Percentiles rank a stretch among this genome's conserved stretches.
Conservation (phyloP, 176 grass and related monocot species). For the Ananas comosus region DNA sequence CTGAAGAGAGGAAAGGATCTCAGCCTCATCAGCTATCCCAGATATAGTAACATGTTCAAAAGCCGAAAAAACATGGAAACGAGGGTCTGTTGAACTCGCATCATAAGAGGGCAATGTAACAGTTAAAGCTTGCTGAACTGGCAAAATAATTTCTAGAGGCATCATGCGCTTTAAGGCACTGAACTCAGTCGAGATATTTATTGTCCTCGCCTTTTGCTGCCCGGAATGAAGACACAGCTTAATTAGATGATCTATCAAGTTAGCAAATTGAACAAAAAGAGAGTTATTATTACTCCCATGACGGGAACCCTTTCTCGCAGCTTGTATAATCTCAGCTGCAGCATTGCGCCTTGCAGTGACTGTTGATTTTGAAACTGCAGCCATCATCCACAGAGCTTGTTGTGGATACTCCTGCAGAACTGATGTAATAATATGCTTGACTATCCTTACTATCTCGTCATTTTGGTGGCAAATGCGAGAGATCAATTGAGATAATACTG, state of each 20-base stretch:
- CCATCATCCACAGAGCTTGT: slow-evolving; percentile 99
- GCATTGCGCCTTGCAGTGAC: slow-evolving; percentile 70
- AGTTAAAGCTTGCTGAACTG: slow-evolving; percentile 88
- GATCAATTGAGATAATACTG: slow-evolving; percentile 93
- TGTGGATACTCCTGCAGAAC: slow-evolving; percentile 86
- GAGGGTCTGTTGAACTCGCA: slow-evolving; percentile 43
- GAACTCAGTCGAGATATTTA: slow-evolving; percentile 91
- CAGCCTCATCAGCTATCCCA: slow-evolving; percentile 85
- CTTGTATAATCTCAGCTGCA: slow-evolving; percentile 73
- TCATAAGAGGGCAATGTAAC: slow-evolving; percentile 83
- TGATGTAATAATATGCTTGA: slow-evolving; percentile 60
- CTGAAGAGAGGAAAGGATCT: slow-evolving; percentile 93
- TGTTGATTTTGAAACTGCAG: slow-evolving; percentile 87
- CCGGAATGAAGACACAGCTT: slow-evolving; percentile 89
- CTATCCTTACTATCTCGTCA: slow-evolving; percentile 50
- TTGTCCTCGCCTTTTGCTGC: slow-evolving; percentile 52
- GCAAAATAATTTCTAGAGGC: slow-evolving; percentile 94
- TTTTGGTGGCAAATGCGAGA: slow-evolving; percentile 92
- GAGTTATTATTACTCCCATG: slow-evolving; percentile 40
- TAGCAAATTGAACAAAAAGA: slow-evolving; percentile 71
- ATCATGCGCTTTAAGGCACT: slow-evolving; percentile 99
- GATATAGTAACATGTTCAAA: slow-evolving; percentile 86
- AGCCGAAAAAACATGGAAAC: slow-evolving; percentile 66
- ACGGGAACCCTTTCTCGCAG: slow-evolving; percentile 59
- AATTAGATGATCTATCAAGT: slow-evolving; percentile 80